A percentile compares a stretch with the other conserved stretches of the same genome.
Conservation (phyloP, 306 rosid genomes). For the Leucaena leucocephala region DNA sequence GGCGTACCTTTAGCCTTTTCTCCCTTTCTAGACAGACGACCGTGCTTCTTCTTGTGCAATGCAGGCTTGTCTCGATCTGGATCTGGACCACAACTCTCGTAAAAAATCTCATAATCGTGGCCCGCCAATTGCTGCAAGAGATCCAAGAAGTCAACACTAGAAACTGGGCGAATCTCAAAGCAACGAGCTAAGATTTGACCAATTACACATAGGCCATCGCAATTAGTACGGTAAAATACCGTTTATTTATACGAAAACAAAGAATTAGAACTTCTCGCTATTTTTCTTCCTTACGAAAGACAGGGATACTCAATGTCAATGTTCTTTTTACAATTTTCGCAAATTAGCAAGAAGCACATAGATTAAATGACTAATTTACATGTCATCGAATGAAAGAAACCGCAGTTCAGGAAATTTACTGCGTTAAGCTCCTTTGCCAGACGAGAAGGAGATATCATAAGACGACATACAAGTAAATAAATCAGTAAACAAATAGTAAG, state of each 20-base stretch:
- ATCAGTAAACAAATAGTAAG: neutral
- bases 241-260: neutral
- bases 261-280: neutral
- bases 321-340: neutral
- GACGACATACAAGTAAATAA: neutral
- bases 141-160: conserved; percentile 25
- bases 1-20: conserved; percentile 73
- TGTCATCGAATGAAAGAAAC: neutral
- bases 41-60: conserved; percentile 43
- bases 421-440: neutral
- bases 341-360: neutral
- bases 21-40: conserved; percentile 55
- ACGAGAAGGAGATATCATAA: neutral
- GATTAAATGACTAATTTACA: neutral
- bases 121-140: conserved; percentile 68
- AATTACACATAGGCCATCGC: neutral
- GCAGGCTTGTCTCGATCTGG: conserved; percentile 58
- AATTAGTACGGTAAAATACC: neutral
- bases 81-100: conserved; percentile 72
- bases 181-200: conserved; percentile 13
- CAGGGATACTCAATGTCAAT: neutral
- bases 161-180: neutral
- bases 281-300: neutral
- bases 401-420: neutral
- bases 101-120: conserved; percentile 53